phyloP scores from a whole-genome alignment of 108 stramenopile genomes.

The Pelagomonas calceolata region DNA sequence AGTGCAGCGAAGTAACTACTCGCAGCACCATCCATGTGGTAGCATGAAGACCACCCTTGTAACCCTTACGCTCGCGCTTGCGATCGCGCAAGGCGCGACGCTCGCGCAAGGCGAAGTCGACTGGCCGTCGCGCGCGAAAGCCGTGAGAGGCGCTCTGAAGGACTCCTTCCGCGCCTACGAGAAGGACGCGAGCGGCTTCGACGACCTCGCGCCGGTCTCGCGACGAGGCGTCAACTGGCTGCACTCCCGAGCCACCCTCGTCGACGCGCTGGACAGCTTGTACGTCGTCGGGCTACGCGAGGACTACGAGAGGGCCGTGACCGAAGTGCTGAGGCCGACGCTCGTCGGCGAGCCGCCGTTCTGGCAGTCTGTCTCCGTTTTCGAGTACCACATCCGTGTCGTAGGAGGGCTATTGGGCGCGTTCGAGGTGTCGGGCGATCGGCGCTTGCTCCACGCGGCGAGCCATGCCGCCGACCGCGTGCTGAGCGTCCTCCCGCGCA shows the following conservation, averaged over 20 bases:
- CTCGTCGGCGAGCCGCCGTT: conserved; percentile 6
- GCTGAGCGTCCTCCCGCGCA: conserved; percentile 32
- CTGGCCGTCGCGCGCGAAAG: too few species aligned
- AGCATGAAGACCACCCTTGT: too few species aligned
- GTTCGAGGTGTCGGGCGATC: conserved; percentile 44
- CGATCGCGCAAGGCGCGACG: too few species aligned
- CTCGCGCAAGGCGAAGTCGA: too few species aligned
- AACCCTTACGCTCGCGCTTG: too few species aligned
- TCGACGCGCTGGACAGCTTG: conserved; percentile 59
- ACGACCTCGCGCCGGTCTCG: conserved; percentile 39
- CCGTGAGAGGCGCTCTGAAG: too few species aligned
- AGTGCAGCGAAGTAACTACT: too few species aligned
- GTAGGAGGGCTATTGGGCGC: conserved; percentile 57
- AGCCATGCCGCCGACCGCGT: conserved; percentile 37
- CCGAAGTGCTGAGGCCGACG: conserved; percentile 17
- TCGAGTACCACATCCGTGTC: conserved; percentile 61
- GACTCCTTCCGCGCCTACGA: background rate
- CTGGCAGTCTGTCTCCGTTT: conserved; percentile 44
- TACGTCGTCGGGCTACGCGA: conserved; percentile 44
- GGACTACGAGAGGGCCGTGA: conserved; percentile 43
- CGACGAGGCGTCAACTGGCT: conserved; percentile 24
- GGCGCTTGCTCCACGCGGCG: conserved; percentile 36
- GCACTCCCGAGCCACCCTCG: conserved; percentile 43
- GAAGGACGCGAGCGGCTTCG: conserved; percentile 20
- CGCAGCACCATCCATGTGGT: too few species aligned